Base-by-base conservation (phyloP, 148 eudicot species). In the Beta vulgaris region DNA sequence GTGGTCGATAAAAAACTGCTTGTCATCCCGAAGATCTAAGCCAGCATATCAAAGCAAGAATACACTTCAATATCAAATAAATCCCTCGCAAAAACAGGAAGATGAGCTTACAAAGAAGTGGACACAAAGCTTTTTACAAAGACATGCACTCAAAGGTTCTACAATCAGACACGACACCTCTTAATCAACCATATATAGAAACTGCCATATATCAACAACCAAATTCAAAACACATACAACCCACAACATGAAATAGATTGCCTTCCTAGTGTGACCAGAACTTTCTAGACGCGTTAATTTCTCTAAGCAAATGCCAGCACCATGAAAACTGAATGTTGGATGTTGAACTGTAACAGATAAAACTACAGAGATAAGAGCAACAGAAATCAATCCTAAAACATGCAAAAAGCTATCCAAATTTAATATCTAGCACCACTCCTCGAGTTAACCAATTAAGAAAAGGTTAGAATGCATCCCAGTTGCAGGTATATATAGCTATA, bases 21-120 rank as follows among this genome's bases (percentile, higher is more conserved):
- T 82, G 83, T 91, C 96, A 77, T 91, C 96, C 78, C 96, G 93
- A 79, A 91, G 91, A 89, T 91, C 96, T 91, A 59, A 71, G 73
- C 8, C 83, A 87, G 39, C 72, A 55, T 36, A 75, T 43, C 62
- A 76, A 71, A 68, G 69, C 61, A 59, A 60, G 36, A 78, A 76
- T 53, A 21, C n/a, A 36, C 63, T 68, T 54, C 26, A 26, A 67
- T 40, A 43, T 58, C 68, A 46, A 64, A 73, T 36, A 40, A 37
- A 21, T 11, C 55, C 31, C 35, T 65, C 28, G 51, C 61, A 46
- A 28, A 71, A n/a, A 13, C 9, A 31, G 15, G 15, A 18, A 54
- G 40, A 51, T 59, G 36, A n/a, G 54, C 44, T 60, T 48, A 44
- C 32, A 35, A 36, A 14, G 3, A 34, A 58, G 44, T 43, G 35